Base-by-base conservation (phyloP, 129 eudicot genomes). In the Helianthus tuberosus region DNA sequence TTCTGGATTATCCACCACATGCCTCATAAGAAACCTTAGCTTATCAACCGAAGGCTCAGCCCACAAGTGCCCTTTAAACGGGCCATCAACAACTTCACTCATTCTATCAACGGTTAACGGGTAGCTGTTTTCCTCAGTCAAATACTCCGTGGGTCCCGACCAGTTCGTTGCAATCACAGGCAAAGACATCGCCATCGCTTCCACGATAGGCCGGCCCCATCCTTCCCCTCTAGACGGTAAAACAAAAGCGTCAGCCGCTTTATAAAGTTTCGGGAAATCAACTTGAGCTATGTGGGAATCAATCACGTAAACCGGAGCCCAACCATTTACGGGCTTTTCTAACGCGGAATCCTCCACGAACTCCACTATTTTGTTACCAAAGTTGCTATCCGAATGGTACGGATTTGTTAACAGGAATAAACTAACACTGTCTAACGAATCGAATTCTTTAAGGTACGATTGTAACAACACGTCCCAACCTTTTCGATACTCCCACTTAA, bases 201-300 rank as follows among this genome's bases (percentile, higher is more conserved):
- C 97, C 44, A 89, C 97, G n/a, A 86, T 60, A 1, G 96, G 97
- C 46, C 97, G 76, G 46, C 96, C 97, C 97, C 97, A 92, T 8
- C 97, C 96, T 83, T 89, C 97, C 14, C 96, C 97, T 89, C 97
- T 79, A 3, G 96, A 86, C 1, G 97, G 89, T 25, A 92, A 75
- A 7, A 85, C 83, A 77, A 89, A 92, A 35, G 86, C 93, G 74
- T 89, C 67, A 12, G 91, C 93, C 10, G 93, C 84, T 79, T 86
- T 92, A 53, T 92, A 89, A 62, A 92, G 71, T 47, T 81, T 61
- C 0, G 97, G 97, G 36, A 92, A 77, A 39, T 89, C 91, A 68
- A 77, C 81, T 43, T 92, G 97, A 74, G 93, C 76, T 63, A 92
- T 83, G 61, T 92, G 97, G 20, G 70, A 64, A 71, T 86, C 85